These are phyloP conservation scores for Graphium sp. DNA, from an alignment of 2,329 filamentous ascomycete genomes.

Conservation along the genomic window DNA sequence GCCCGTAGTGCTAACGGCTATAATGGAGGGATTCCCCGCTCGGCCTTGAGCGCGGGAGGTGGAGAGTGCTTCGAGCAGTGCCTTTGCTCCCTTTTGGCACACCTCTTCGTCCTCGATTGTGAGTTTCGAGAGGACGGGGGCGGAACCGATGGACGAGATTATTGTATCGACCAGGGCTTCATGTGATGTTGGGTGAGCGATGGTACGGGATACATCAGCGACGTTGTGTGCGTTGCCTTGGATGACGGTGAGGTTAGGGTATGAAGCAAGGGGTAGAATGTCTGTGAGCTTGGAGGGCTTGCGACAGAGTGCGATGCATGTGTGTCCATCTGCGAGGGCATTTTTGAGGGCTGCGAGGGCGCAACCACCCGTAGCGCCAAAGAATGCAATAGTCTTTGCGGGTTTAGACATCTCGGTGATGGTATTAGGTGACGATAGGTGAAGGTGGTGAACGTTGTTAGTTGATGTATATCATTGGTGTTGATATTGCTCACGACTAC, in stretches of 20 bases:
- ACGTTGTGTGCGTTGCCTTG: constrained; percentile 29
- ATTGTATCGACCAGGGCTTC: constrained; percentile 23
- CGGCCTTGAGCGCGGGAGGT: constrained; percentile 11
- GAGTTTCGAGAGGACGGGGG: constrained; percentile 13
- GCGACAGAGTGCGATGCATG: constrained; percentile 30
- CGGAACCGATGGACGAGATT: constrained; percentile 28
- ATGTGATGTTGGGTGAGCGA: constrained; percentile 13
- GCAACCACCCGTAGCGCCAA: constrained; percentile 33
- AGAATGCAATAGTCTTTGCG: constrained; percentile 26
- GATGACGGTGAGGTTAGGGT: constrained; percentile 20
- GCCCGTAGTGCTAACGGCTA: constrained; percentile 21
- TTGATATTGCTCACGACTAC: no score
- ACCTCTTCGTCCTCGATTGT: constrained; percentile 26
- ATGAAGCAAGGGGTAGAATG: constrained; percentile 11
- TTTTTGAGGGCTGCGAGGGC: constrained; percentile 27
- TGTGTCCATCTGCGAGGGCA: constrained; percentile 25
- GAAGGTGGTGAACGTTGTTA: no score
- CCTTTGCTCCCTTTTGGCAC: constrained; percentile 24
- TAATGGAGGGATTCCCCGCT: constrained; percentile 14
- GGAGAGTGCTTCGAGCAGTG: constrained; percentile 21
- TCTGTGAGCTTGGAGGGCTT: constrained; percentile 27
- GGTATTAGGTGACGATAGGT: no score
- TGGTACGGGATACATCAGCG: constrained; percentile 16
- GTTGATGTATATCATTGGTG: no score
- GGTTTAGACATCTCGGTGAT: no score